Percentiles rank a stretch among this genome's conserved stretches.
phyloP scores from a whole-genome alignment of 495 filamentous ascomycete species.

The Talaromyces ruber region DNA sequence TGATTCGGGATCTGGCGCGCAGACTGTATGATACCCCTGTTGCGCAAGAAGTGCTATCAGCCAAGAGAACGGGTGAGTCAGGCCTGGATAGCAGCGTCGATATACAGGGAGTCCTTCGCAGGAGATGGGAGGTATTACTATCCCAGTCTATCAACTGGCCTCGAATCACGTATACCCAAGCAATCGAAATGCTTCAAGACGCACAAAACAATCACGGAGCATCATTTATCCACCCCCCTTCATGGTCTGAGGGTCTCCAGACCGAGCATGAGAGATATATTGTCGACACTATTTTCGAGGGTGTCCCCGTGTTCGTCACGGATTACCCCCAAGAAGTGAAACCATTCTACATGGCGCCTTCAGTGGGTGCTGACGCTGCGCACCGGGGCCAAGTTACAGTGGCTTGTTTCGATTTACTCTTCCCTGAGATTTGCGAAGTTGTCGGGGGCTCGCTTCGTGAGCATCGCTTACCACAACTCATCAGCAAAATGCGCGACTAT shows the following conservation, averaged over 20 bases:
- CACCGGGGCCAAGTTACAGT: slow-evolving; percentile 45
- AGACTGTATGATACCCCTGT: slow-evolving; percentile 47
- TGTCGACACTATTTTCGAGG: slow-evolving; percentile 59
- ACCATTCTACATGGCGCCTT: slow-evolving; percentile 91
- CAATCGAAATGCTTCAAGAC: slow-evolving; percentile 58
- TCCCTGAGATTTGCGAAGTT: slow-evolving; percentile 84
- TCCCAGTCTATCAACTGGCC: slow-evolving; percentile 52
- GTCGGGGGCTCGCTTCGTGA: slow-evolving; percentile 92
- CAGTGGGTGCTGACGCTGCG: slow-evolving; percentile 16
- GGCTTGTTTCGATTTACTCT: slow-evolving; percentile 90
- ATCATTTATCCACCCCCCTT: slow-evolving; percentile 56
- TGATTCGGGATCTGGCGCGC: slow-evolving; percentile 55
- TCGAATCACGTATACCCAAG: slow-evolving; percentile 77
- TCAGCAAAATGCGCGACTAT: slow-evolving; percentile 62
- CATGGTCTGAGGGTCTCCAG: slow-evolving; percentile 69
- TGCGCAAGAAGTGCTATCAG: slow-evolving; percentile 53
- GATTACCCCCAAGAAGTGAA: slow-evolving; percentile 82
- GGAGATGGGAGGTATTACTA: slow-evolving; percentile 64
- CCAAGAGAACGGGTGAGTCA: slow-evolving; percentile 28
- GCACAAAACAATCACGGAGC: slow-evolving; percentile 41
- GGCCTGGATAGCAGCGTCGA: slow-evolving; percentile 23
- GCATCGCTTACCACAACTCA: slow-evolving; percentile 63
- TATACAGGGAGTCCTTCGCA: slow-evolving; percentile 37
- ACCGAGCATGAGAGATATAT: slow-evolving; percentile 91
- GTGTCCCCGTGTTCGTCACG: slow-evolving; percentile 81